A percentile compares a stretch with the other conserved stretches of the same genome.
phyloP scores from a whole-genome alignment of 2,329 filamentous ascomycete genomes.

The Waltergamsia citrina region DNA sequence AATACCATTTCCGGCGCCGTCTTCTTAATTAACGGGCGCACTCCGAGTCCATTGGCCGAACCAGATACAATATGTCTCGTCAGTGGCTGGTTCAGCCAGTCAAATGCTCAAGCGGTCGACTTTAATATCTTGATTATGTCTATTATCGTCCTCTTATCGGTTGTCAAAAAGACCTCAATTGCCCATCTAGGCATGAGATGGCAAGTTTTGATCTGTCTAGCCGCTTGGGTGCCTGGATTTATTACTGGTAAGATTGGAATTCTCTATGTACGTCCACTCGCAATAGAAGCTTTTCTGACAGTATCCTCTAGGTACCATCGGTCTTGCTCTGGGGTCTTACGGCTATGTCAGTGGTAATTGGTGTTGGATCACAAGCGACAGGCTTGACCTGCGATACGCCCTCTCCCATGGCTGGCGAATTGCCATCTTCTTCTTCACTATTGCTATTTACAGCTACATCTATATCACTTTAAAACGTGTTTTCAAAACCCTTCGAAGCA shows the following conservation, averaged over 20 bases:
- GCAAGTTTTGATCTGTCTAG: slow-evolving; percentile 3
- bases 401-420: slow-evolving; percentile 36
- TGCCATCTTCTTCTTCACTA: slow-evolving; percentile 26
- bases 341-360: slow-evolving; percentile 30
- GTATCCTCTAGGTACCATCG: slow-evolving; percentile 2
- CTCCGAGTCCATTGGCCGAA: slow-evolving; percentile 1
- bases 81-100: slow-evolving; percentile 5
- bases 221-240: slow-evolving; percentile 5
- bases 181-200: slow-evolving; percentile 1
- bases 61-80: slow-evolving; percentile 3
- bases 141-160: slow-evolving; percentile 3
- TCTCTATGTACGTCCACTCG: neutral
- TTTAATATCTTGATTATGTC: slow-evolving; percentile 5
- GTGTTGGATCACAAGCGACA: slow-evolving; percentile 32
- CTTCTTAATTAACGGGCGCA: slow-evolving; percentile 3
- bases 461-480: slow-evolving; percentile 11
- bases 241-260: slow-evolving; percentile 3
- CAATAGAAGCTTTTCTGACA: neutral
- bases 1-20: slow-evolving; percentile 4
- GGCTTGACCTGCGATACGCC: slow-evolving; percentile 29
- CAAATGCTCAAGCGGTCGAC: slow-evolving; percentile 4
- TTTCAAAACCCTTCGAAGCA: neutral
- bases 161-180: slow-evolving; percentile 3
- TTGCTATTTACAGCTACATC: slow-evolving; percentile 31
- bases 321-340: slow-evolving; percentile 1